Percentiles rank a stretch among this genome's conserved stretches.
Conservation (phyloP, 2,329 filamentous ascomycete species). For the Ilyonectria mors-panacis region DNA sequence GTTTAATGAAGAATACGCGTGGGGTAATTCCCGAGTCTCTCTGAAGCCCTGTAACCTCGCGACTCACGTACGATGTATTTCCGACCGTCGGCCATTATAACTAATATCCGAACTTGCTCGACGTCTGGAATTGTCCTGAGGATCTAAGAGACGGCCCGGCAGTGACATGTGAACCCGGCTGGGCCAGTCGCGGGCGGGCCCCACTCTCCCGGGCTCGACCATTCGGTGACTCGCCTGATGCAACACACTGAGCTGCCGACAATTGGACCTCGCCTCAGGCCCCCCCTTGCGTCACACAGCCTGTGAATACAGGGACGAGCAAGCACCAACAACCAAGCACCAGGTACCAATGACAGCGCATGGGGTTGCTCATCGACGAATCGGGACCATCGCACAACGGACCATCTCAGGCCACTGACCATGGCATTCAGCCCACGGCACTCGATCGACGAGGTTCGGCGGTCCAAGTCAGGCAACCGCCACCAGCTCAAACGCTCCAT, state of each 20-base stretch:
- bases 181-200: constrained; percentile 11
- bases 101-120: constrained; percentile 9
- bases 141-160: constrained; percentile 13
- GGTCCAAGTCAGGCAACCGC: constrained; percentile 52
- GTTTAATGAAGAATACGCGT: constrained; percentile 23
- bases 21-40: constrained; percentile 12
- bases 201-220: constrained; percentile 5
- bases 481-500: constrained; percentile 71
- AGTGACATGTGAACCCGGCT: constrained; percentile 28
- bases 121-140: constrained; percentile 20
- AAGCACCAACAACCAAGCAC: constrained; percentile 8
- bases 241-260: constrained; percentile 24
- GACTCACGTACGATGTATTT: background rate
- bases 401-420: constrained; percentile 10
- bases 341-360: background rate
- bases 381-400: constrained; percentile 15
- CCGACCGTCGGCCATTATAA: background rate
- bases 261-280: constrained; percentile 1
- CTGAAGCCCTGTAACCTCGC: background rate
- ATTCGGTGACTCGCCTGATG: constrained; percentile 19
- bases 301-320: constrained; percentile 1
- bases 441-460: constrained; percentile 44
- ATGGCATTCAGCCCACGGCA: constrained; percentile 41
- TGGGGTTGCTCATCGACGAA: constrained; percentile 12
- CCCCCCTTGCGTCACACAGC: constrained; percentile 28